These are phyloP conservation scores for Paxillus involutus DNA, from an alignment of 768 basidiomycete species.

Conservation along the genomic window DNA sequence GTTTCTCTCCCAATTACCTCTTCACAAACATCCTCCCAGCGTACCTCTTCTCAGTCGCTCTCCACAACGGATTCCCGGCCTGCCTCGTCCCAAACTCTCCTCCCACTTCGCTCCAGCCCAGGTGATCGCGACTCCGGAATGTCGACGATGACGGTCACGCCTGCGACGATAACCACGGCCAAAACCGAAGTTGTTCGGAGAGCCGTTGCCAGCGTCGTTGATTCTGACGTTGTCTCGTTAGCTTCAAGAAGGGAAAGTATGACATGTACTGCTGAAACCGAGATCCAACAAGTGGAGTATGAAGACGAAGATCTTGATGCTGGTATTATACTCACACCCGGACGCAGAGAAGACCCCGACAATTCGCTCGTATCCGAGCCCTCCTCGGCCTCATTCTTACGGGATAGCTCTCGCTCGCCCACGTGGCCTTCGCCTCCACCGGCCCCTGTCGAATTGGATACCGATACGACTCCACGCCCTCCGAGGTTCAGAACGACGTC, in stretches of 20 bases:
- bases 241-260: constrained; percentile 13
- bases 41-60: not conserved
- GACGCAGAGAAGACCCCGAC: constrained; percentile 10
- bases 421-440: constrained; percentile 33
- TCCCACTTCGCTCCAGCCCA: constrained; percentile 9
- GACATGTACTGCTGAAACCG: constrained; percentile 10
- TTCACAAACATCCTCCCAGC: constrained; percentile 1
- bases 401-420: constrained; percentile 15
- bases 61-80: constrained; percentile 9
- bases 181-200: constrained; percentile 48
- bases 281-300: not conserved
- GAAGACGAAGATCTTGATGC: not conserved
- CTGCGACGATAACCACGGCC: constrained; percentile 44
- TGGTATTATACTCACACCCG: constrained; percentile 8
- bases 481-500: constrained; percentile 30
- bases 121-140: constrained; percentile 34
- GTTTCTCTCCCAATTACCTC: not conserved
- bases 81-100: constrained; percentile 20
- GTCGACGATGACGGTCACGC: constrained; percentile 43
- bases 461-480: constrained; percentile 25
- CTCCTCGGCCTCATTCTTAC: constrained; percentile 17
- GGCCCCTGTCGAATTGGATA: constrained; percentile 24
- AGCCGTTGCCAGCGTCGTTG: constrained; percentile 53
- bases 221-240: constrained; percentile 27
- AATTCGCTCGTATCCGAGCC: constrained; percentile 14